Evolutionary conservation across 2,329 filamentous ascomycete genomes (phyloP).

Genomic region (Colletotrichum lini): DNA sequence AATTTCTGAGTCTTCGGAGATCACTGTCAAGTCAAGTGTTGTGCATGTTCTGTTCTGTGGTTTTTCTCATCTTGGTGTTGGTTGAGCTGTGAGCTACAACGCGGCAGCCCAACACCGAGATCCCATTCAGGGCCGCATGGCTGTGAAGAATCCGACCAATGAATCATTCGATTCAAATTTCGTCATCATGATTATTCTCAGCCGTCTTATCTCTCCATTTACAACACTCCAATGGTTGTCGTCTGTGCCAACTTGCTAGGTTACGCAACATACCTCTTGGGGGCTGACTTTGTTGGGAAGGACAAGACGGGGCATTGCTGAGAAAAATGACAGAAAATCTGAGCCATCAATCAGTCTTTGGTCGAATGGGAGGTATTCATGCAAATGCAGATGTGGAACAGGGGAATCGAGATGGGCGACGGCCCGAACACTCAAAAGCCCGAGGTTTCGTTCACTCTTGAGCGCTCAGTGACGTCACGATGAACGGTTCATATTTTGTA

Average conservation of each 20-base stretch:
- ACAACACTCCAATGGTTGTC: neutral
- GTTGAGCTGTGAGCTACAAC: neutral
- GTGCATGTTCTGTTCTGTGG: neutral
- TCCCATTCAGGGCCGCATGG: neutral
- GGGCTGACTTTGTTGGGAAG: neutral
- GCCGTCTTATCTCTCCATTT: neutral
- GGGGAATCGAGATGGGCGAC: neutral
- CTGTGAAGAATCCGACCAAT: neutral
- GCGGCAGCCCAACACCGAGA: neutral
- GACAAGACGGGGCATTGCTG: neutral
- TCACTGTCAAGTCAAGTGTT: neutral
- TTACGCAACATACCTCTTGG: neutral
- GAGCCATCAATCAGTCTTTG: neutral
- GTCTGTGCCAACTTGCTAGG: neutral
- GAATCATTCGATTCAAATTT: neutral
- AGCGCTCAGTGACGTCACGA: constrained; percentile 32
- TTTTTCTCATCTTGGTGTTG: neutral
- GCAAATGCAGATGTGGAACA: constrained; percentile 16
- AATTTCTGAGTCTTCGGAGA: neutral
- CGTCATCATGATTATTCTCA: neutral
- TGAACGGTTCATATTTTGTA: constrained; percentile 11
- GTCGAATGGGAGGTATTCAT: neutral
- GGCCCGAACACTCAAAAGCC: neutral
- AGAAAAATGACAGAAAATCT: neutral
- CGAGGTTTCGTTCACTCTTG: neutral